Percentiles rank a stretch among this genome's conserved stretches.
These are phyloP conservation scores for Metarhizium anisopliae DNA, from an alignment of 2,329 filamentous ascomycete species.

Conservation along the genomic window DNA sequence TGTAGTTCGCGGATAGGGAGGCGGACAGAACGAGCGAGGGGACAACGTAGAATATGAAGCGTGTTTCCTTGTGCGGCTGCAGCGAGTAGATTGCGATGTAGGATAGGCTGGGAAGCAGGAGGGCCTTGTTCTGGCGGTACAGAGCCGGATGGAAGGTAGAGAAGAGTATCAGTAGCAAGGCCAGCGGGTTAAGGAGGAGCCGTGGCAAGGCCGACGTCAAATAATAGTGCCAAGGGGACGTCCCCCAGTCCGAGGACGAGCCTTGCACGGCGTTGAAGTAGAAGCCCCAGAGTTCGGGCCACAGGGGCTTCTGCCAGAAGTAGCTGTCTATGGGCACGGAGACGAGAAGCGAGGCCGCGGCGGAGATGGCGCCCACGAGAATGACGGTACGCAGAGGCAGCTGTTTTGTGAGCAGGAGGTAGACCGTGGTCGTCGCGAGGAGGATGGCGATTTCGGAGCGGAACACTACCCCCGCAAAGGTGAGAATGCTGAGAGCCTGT, in stretches of 20 bases:
- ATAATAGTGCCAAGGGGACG: constrained; percentile 79
- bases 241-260: constrained; percentile 80
- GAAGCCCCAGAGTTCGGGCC: constrained; percentile 87
- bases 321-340: constrained; percentile 79
- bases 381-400: constrained; percentile 51
- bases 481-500: constrained; percentile 64
- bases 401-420: constrained; percentile 49
- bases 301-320: constrained; percentile 82
- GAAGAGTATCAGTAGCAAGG: constrained; percentile 44
- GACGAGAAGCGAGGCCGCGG: constrained; percentile 54
- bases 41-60: constrained; percentile 85
- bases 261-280: constrained; percentile 84
- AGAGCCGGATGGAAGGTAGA: constrained; percentile 41
- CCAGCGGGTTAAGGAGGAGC: constrained; percentile 72
- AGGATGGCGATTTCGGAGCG: constrained; percentile 82
- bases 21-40: constrained; percentile 73
- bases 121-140: constrained; percentile 29
- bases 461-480: constrained; percentile 75
- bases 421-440: constrained; percentile 57
- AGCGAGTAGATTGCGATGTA: constrained; percentile 78
- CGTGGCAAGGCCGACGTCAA: constrained; percentile 73
- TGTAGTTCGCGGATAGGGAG: constrained; percentile 61
- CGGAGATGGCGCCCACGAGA: constrained; percentile 55
- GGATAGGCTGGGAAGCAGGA: constrained; percentile 57
- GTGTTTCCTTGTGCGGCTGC: constrained; percentile 91